Conservation (phyloP, 23 red algal genomes). For the Gracilaria caudata region DNA sequence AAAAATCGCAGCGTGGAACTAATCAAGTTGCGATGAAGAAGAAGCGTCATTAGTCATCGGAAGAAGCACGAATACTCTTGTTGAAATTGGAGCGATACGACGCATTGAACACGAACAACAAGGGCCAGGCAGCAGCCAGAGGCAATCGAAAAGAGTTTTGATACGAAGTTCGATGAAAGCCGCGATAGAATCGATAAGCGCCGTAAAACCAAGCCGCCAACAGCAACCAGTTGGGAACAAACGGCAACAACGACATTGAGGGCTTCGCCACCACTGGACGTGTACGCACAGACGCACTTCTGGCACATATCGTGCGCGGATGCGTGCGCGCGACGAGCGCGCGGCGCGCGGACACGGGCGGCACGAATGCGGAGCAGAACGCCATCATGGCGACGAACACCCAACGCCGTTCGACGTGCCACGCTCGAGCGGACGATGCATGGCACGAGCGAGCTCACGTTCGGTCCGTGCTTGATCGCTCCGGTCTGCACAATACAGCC, state of each 20-base stretch:
- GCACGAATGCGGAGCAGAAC: neutral
- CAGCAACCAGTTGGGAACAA: slow-evolving; percentile 57
- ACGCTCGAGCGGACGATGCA: no score
- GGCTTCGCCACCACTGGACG: no score
- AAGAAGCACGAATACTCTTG: slow-evolving; percentile 56
- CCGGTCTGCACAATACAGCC: no score
- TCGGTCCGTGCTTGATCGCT: no score
- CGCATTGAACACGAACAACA: slow-evolving; percentile 59
- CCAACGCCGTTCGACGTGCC: no score
- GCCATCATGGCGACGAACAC: neutral
- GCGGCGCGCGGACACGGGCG: no score
- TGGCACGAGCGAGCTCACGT: no score
- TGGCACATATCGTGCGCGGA: neutral
- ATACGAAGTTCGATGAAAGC: slow-evolving; percentile 75
- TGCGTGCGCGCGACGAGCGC: neutral
- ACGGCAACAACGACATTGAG: slow-evolving; percentile 59
- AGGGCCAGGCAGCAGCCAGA: slow-evolving; percentile 63
- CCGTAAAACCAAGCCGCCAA: slow-evolving; percentile 58
- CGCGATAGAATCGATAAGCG: slow-evolving; percentile 67
- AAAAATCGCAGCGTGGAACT: slow-evolving; percentile 41
- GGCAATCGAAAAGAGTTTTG: slow-evolving; percentile 53
- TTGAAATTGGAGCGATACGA: slow-evolving; percentile 77
- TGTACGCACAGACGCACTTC: neutral
- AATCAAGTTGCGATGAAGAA: slow-evolving; percentile 50
- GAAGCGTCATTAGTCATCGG: slow-evolving; percentile 20